These are phyloP conservation scores for Fusarium sp. DNA, from an alignment of 2,329 filamentous ascomycete species.

Conservation along the genomic window DNA sequence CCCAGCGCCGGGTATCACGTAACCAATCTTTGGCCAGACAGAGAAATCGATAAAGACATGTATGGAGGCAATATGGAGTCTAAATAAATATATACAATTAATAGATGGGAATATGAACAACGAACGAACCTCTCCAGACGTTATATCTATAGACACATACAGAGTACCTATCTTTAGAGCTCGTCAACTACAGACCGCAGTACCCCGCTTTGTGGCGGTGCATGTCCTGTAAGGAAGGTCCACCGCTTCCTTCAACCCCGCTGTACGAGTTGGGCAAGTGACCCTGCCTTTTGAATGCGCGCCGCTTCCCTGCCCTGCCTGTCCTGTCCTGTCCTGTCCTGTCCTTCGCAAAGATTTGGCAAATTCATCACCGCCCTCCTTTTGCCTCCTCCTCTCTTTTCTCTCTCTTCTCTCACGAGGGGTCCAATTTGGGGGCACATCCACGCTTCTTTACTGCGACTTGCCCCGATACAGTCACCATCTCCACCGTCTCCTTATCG, in stretches of 20 bases:
- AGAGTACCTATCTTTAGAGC: too few species aligned
- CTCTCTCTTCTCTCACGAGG: conserved; percentile 33
- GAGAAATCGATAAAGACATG: background rate
- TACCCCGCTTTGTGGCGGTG: conserved; percentile 51
- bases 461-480: conserved; percentile 32
- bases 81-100: too few species aligned
- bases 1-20: conserved; percentile 8
- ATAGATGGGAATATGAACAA: too few species aligned
- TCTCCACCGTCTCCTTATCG: conserved; percentile 11
- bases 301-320: conserved; percentile 31
- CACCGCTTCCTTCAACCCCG: conserved; percentile 40
- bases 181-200: background rate
- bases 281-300: conserved; percentile 42
- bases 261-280: conserved; percentile 42
- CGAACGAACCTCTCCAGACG: too few species aligned
- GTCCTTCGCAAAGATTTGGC: conserved; percentile 40
- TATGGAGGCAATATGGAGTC: too few species aligned
- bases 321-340: conserved; percentile 19
- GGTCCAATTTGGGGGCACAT: conserved; percentile 35
- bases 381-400: conserved; percentile 30
- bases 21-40: background rate
- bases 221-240: conserved; percentile 24
- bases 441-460: conserved; percentile 38
- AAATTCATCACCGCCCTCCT: conserved; percentile 36
- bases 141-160: too few species aligned